Base-by-base conservation (phyloP, 2,329 filamentous ascomycete species). In the Alternaria sp. region DNA sequence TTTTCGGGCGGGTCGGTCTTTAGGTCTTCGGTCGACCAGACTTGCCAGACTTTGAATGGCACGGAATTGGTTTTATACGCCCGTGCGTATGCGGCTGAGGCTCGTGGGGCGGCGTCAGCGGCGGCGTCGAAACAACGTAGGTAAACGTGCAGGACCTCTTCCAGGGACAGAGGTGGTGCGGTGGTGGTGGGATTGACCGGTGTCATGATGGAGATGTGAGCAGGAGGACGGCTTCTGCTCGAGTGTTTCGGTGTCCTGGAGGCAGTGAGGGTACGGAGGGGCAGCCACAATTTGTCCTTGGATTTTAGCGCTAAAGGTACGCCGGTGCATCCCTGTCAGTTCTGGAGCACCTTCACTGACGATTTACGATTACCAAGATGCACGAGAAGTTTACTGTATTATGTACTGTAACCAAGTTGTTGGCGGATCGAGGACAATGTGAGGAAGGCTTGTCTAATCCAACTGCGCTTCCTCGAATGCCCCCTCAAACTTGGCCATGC, bases 91-190 rank as follows among this genome's bases (percentile, higher is more conserved):
- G 59, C 49, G 57, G 56, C 49, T 26, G 30, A 11, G 13, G 25
- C 32, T 12, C 10, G 50, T 9, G 57, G 56, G 10, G 43, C 4
- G 28, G 56, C 30, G 12, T 62, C 46, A 17, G 57, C 54, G 21
- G 59, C 54, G 36, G 61, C 59, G 28, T 66, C 61, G 59, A 63
- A 62, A 28, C 61, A 66, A 23, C 54, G 30, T 6, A 62, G 56
- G 15, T 57, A 49, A 26, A 64, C 23, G 23, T 55, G 30, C 25
- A 68, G 28, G n/a, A 60, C 44, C 36, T 66, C 52, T 25, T 55
- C 7, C 30, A 65, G 11, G 36, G 51, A 11, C 19, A 56, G 52
- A 30, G 40, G 19, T 13, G 19, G 25, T 21, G 36, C 5, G 19
- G 21, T 40, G 23, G 23, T 49, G 44, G 44, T 19, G 15, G 55